Evolutionary conservation across 2,329 filamentous ascomycete genomes (phyloP).

Genomic region (Penicillium oxalicum): DNA sequence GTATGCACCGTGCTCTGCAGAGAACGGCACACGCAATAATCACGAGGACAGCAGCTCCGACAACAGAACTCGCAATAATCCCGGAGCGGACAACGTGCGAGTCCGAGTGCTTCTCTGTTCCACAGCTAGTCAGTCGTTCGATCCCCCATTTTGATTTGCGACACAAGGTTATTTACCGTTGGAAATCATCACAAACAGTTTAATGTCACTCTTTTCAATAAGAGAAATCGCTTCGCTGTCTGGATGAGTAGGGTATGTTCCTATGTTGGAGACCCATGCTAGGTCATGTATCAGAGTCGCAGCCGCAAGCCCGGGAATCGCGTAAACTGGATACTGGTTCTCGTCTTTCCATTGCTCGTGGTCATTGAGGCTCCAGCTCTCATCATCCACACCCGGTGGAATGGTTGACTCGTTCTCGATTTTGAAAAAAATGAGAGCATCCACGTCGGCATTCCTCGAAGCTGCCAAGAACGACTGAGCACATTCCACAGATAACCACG

Average conservation of each 20-base stretch:
- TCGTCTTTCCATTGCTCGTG: constrained; percentile 62
- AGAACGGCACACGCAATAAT: too few relatives aligned
- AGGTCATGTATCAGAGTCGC: constrained; percentile 64
- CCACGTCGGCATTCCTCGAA: constrained; percentile 56
- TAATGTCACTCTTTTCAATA: constrained; percentile 13
- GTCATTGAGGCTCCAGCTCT: constrained; percentile 66
- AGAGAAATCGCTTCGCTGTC: constrained; percentile 27
- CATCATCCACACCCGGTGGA: constrained; percentile 61
- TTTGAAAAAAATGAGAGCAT: constrained; percentile 54
- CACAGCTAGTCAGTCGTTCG: constrained; percentile 39
- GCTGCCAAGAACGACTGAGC: constrained; percentile 64
- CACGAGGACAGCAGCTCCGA: too few relatives aligned
- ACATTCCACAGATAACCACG: constrained; percentile 74
- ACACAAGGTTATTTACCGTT: constrained; percentile 31
- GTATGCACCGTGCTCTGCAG: too few relatives aligned
- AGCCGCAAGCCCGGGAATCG: constrained; percentile 64
- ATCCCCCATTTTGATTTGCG: constrained; percentile 16
- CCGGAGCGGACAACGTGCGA: constrained; percentile 3
- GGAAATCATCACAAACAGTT: constrained; percentile 48
- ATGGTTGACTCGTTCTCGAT: constrained; percentile 45
- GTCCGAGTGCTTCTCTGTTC: constrained; percentile 23
- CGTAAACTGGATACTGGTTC: constrained; percentile 78
- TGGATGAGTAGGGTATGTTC: constrained; percentile 43
- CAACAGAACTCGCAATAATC: too few relatives aligned
- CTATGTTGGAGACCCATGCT: constrained; percentile 69